phyloP scores from a whole-genome alignment of 129 eudicot species.

The Flaveria trinervia region DNA sequence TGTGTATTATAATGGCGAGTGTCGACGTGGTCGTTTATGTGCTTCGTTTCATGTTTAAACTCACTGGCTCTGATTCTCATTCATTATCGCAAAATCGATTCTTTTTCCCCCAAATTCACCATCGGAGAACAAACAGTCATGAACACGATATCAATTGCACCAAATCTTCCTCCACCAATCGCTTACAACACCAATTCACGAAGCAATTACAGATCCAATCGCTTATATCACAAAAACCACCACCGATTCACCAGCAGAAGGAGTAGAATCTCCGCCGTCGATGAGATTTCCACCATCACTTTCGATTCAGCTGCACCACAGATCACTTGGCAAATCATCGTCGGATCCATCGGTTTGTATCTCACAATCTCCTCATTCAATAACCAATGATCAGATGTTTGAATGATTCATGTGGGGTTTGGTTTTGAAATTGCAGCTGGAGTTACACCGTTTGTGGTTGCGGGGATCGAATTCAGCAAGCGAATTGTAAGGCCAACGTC shows the following conservation, averaged over 20 bases:
- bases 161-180: constrained; percentile 1
- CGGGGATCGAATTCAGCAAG: constrained; percentile 90
- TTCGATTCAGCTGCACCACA: constrained; percentile 44
- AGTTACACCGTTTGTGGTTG: constrained; percentile 80
- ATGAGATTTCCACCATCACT: constrained; percentile 36
- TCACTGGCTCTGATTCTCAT: constrained; percentile 9
- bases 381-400: no score
- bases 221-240: no score
- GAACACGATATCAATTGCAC: constrained; percentile 20
- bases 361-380: no score
- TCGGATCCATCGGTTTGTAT: constrained; percentile 65
- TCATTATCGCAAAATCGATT: neutral
- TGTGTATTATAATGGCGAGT: neutral
- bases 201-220: constrained; percentile 11
- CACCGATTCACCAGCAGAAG: neutral
- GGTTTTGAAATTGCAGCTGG: constrained; percentile 62
- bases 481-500: constrained; percentile 58
- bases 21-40: constrained; percentile 33
- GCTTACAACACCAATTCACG: constrained; percentile 12
- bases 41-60: constrained; percentile 12
- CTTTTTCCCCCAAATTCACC: neutral
- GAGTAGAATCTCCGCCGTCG: constrained; percentile 28
- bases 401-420: neutral
- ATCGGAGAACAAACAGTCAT: constrained; percentile 16
- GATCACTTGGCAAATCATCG: constrained; percentile 73